Evolutionary conservation across 2,329 filamentous ascomycete genomes (phyloP), one percentile per base, ranked within the genome.

Genomic region (Colletotrichum filicis): DNA sequence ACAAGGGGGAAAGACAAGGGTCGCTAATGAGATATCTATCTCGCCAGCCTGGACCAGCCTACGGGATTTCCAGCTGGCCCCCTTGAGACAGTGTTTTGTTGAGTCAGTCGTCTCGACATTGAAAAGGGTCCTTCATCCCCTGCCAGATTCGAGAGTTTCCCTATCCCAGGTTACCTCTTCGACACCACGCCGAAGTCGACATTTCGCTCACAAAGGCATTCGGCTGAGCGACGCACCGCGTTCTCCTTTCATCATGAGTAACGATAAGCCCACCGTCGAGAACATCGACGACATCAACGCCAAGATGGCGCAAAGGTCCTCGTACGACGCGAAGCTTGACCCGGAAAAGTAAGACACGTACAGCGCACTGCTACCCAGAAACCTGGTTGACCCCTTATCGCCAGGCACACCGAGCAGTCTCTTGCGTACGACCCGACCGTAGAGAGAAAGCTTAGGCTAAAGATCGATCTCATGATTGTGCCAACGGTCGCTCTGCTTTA

Each of bases 401-500:
- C 11, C 1, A 73, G 66, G 32, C 42, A 58, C 1, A 22, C 35
- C 12, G 60, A 62, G 22, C 60, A 70, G 22, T n/a, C 56, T 28
- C 28, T 70, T 19, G 14, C 16, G 1, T 77, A 81, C n/a, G 80
- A 82, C 14, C 74, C 76, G 5, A 78, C 62, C 9, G 78, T 77
- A 7, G 80, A 82, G 65, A 76, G 77, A n/a, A 76, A 70, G 26
- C 84, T 92, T 14, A 82, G 89, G 3, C 80, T 81, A 72, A 92
- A 93, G 78, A 90, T 93, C 22, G 91, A 93, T 75, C 76, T 90
- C 4, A 89, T 85, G 77, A 87, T 92, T 71, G 83, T 92, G 1
- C 91, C 91, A 0, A 91, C 90, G 0, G 90, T 92, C 1, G 84
- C 90, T 5, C 75, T 92, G 3, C 83, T 93, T 6, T 93, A 92